Conservation (phyloP, 23 red algal genomes). For the Gracilaria caudata region DNA sequence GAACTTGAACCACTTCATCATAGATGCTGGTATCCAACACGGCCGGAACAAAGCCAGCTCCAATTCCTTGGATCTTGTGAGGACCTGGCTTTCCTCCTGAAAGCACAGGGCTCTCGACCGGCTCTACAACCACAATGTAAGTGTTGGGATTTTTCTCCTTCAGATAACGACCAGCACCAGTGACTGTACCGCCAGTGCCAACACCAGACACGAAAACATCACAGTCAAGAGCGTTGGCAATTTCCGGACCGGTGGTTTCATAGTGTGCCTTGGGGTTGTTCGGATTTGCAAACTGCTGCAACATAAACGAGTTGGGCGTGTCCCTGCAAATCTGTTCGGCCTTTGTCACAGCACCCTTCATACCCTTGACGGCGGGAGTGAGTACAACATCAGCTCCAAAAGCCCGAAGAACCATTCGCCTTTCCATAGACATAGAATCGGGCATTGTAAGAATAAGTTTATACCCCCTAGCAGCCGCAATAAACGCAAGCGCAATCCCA, state of each 20-base stretch:
- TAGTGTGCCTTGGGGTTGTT: constrained; percentile 96
- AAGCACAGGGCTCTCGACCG: constrained; percentile 85
- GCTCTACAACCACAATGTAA: constrained; percentile 95
- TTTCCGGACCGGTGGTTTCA: constrained; percentile 94
- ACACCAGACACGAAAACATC: constrained; percentile 88
- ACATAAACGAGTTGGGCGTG: constrained; percentile 84
- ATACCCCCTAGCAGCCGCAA: constrained; percentile 90
- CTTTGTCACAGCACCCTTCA: constrained; percentile 93
- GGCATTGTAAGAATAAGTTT: constrained; percentile 96
- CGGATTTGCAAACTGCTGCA: constrained; percentile 96
- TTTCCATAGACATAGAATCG: constrained; percentile 94
- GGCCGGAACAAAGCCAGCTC: constrained; percentile 92
- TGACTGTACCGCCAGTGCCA: constrained; percentile 93
- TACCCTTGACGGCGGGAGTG: constrained; percentile 89
- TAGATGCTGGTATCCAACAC: constrained; percentile 92
- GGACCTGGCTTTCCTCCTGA: constrained; percentile 90
- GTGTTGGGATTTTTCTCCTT: constrained; percentile 84
- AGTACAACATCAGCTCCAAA: constrained; percentile 94
- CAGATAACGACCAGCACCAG: constrained; percentile 87
- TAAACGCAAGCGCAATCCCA: constrained; percentile 92
- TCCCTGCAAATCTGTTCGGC: constrained; percentile 81
- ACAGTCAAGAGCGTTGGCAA: constrained; percentile 62
- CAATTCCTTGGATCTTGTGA: constrained; percentile 98
- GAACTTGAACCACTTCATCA: constrained; percentile 88
- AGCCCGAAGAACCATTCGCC: constrained; percentile 88